Percentiles rank a stretch among this genome's conserved stretches.
Conservation (phyloP, 169 alveolate genomes). For the Babesia ovis region DNA sequence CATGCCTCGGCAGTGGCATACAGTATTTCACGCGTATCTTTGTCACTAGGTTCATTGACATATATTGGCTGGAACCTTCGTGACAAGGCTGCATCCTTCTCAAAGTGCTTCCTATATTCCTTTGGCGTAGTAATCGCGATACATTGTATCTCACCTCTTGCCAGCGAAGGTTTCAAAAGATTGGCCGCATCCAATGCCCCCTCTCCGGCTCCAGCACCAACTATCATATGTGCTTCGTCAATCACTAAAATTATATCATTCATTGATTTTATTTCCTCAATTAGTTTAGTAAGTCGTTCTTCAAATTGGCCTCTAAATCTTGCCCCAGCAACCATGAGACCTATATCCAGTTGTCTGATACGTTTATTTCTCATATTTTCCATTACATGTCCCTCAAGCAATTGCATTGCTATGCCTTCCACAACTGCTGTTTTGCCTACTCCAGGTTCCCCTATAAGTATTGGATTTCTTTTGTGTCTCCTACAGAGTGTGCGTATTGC, state of each 20-base stretch:
- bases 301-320: slow-evolving; percentile 89
- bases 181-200: slow-evolving; percentile 90
- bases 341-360: slow-evolving; percentile 64
- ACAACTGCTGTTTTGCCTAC: slow-evolving; percentile 70
- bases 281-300: slow-evolving; percentile 83
- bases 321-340: slow-evolving; percentile 83
- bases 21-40: slow-evolving; percentile 74
- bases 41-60: slow-evolving; percentile 78
- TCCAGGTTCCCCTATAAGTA: slow-evolving; percentile 68
- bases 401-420: slow-evolving; percentile 56
- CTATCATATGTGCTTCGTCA: slow-evolving; percentile 86
- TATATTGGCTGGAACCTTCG: slow-evolving; percentile 86
- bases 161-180: slow-evolving; percentile 85
- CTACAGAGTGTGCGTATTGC: slow-evolving; percentile 59
- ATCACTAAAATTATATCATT: slow-evolving; percentile 83
- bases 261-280: slow-evolving; percentile 79
- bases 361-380: slow-evolving; percentile 32
- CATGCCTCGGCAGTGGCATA: slow-evolving; percentile 78
- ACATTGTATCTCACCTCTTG: slow-evolving; percentile 85
- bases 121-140: slow-evolving; percentile 78
- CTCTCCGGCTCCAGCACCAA: slow-evolving; percentile 82
- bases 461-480: slow-evolving; percentile 51
- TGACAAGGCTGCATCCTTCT: slow-evolving; percentile 84
- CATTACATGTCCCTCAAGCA: slow-evolving; percentile 16
- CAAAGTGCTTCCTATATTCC: slow-evolving; percentile 76